A percentile compares a stretch with the other conserved stretches of the same genome.
Evolutionary conservation across 768 basidiomycete species (phyloP).

Genomic region (Sutorius australiensis): DNA sequence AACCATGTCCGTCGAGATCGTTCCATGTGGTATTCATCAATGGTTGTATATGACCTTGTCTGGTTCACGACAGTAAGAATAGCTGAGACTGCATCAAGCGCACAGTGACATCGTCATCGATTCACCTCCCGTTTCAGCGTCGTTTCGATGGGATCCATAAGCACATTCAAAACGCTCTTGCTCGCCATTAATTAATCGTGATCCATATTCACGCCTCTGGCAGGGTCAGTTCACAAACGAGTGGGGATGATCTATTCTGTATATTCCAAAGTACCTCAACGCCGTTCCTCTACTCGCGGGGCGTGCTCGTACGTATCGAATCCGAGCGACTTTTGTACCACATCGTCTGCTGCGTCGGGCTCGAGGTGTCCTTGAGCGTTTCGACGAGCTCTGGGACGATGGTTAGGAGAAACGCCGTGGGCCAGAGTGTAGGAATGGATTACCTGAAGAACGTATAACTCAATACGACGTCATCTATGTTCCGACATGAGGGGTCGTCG

Average conservation of each 20-base stretch:
- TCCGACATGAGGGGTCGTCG: slow-evolving; percentile 85
- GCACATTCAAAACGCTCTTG: background rate
- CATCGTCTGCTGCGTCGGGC: slow-evolving; percentile 81
- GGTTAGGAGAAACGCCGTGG: background rate
- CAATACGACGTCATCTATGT: slow-evolving; percentile 86
- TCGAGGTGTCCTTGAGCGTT: slow-evolving; percentile 84
- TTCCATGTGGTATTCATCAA: too few species aligned
- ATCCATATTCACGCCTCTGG: background rate
- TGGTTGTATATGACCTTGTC: background rate
- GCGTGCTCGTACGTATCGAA: slow-evolving; percentile 59
- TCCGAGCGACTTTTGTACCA: slow-evolving; percentile 77
- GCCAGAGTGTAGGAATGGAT: background rate
- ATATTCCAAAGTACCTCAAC: background rate
- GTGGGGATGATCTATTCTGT: background rate
- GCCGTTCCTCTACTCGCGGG: slow-evolving; percentile 28
- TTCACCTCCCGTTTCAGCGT: background rate
- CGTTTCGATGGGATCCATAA: background rate
- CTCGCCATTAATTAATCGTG: background rate
- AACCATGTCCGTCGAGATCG: background rate
- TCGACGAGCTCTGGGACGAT: slow-evolving; percentile 65
- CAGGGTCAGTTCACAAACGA: background rate
- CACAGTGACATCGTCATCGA: background rate
- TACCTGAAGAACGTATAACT: slow-evolving; percentile 98
- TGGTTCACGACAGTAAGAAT: background rate
- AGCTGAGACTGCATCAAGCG: background rate